Percentiles rank a stretch among this genome's conserved stretches.
Conservation (phyloP, 768 basidiomycete genomes). For the Mycena crocata region DNA sequence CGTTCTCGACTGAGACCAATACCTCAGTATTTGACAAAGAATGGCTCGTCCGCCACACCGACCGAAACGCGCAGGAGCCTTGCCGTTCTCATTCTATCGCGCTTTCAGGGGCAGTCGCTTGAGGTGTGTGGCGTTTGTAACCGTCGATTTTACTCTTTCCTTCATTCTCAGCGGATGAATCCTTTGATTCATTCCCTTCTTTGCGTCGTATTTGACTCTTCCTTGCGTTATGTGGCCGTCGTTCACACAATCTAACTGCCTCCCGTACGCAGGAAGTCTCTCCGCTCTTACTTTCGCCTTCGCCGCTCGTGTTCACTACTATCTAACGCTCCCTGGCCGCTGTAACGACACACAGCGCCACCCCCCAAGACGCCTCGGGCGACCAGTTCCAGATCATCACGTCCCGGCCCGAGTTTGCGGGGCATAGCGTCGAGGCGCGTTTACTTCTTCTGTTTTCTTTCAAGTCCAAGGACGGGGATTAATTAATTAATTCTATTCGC, state of each 20-base stretch:
- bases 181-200: too few relatives aligned
- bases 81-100: background rate
- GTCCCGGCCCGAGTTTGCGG: slow-evolving; percentile 46
- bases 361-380: slow-evolving; percentile 26
- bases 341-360: slow-evolving; percentile 42
- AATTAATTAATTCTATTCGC: too few relatives aligned
- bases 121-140: too few relatives aligned
- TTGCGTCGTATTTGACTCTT: too few relatives aligned
- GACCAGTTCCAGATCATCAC: slow-evolving; percentile 47
- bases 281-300: too few relatives aligned
- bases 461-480: too few relatives aligned
- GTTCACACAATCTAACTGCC: background rate
- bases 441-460: background rate
- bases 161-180: too few relatives aligned
- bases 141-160: too few relatives aligned
- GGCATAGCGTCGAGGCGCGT: slow-evolving; percentile 56
- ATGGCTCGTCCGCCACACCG: background rate
- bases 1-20: too few relatives aligned
- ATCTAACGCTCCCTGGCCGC: too few relatives aligned
- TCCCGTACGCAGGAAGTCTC: slow-evolving; percentile 49
- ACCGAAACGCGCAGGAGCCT: slow-evolving; percentile 26
- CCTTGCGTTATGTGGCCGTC: background rate
- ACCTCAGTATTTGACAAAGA: too few relatives aligned
- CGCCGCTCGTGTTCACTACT: too few relatives aligned
- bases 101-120: slow-evolving; percentile 26